Evolutionary conservation across 2,329 filamentous ascomycete species (phyloP).

Genomic region (Fusarium incarnatum): DNA sequence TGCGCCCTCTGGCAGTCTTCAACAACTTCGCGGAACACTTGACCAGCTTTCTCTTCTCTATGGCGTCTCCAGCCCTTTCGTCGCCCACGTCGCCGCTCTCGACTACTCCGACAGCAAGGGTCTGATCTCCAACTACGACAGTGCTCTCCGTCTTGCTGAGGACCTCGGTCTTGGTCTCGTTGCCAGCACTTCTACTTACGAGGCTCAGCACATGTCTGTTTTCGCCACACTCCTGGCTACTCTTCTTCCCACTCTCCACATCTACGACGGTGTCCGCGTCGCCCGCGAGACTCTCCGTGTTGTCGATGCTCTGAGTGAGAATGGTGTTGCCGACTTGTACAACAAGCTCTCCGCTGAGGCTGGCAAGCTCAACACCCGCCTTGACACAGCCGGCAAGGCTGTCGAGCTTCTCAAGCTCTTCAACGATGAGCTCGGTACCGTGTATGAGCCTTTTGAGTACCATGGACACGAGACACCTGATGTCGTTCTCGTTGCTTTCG

Average conservation of each 20-base stretch:
- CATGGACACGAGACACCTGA: conserved; percentile 83
- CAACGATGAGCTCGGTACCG: conserved; percentile 92
- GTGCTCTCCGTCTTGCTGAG: conserved; percentile 83
- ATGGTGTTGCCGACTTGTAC: conserved; percentile 76
- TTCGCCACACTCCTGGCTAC: conserved; percentile 84
- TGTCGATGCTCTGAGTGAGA: conserved; percentile 82
- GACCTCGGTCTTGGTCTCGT: conserved; percentile 91
- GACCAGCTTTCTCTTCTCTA: conserved; percentile 95
- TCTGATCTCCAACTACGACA: conserved; percentile 88
- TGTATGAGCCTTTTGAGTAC: conserved; percentile 95
- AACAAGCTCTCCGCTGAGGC: conserved; percentile 72
- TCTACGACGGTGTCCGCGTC: conserved; percentile 87
- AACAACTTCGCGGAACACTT: conserved; percentile 82
- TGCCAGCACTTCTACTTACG: conserved; percentile 85
- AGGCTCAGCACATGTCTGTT: conserved; percentile 95
- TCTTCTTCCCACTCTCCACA: conserved; percentile 84
- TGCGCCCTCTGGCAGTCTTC: conserved; percentile 84
- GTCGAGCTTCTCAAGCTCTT: conserved; percentile 77
- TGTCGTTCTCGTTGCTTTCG: conserved; percentile 89
- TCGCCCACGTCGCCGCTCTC: conserved; percentile 89
- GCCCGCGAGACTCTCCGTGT: conserved; percentile 85
- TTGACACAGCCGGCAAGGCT: conserved; percentile 78
- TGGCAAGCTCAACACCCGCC: conserved; percentile 73
- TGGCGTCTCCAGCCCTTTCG: conserved; percentile 90
- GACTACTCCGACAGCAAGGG: conserved; percentile 80